A percentile compares a stretch with the other conserved stretches of the same genome.
Evolutionary conservation across 2,329 filamentous ascomycete genomes (phyloP).

Genomic region (Microdochium bolleyi): DNA sequence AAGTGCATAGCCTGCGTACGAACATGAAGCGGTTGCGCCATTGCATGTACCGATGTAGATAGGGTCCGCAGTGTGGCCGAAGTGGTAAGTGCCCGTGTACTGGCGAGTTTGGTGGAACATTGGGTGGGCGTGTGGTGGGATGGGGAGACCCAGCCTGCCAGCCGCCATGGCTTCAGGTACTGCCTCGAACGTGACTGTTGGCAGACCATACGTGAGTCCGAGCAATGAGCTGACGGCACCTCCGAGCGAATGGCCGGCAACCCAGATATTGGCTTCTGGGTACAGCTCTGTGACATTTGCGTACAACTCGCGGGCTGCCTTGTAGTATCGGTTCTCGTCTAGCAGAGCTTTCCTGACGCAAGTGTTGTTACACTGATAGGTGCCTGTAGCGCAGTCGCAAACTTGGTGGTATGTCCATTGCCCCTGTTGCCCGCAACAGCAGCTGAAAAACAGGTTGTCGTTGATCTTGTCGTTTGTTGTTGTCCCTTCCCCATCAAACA

Average conservation of each 20-base stretch:
- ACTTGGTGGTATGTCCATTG: constrained; percentile 86
- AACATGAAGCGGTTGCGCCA: constrained; percentile 79
- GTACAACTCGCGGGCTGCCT: constrained; percentile 81
- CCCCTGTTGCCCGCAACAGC: constrained; percentile 91
- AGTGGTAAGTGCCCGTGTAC: constrained; percentile 76
- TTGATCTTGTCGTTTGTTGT: constrained; percentile 97
- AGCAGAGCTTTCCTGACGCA: constrained; percentile 70
- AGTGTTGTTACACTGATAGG: constrained; percentile 87
- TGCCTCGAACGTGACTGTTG: constrained; percentile 88
- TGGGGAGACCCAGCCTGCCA: constrained; percentile 73
- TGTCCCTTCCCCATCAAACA: constrained; percentile 95
- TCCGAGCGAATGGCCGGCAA: constrained; percentile 87
- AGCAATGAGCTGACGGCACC: constrained; percentile 84
- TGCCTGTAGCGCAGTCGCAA: constrained; percentile 82
- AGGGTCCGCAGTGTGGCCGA: constrained; percentile 92
- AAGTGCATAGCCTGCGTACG: constrained; percentile 86
- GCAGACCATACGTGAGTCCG: constrained; percentile 82
- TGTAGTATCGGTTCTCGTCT: constrained; percentile 86
- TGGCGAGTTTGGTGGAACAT: constrained; percentile 61
- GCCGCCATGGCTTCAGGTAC: constrained; percentile 87
- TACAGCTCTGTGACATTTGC: constrained; percentile 88
- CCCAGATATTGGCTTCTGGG: constrained; percentile 76
- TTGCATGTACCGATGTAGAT: constrained; percentile 94
- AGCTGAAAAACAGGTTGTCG: constrained; percentile 96
- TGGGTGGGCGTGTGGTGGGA: constrained; percentile 71